These are phyloP conservation scores for Closterium sp. DNA, from an alignment of 139 green algal genomes.

Conservation along the genomic window DNA sequence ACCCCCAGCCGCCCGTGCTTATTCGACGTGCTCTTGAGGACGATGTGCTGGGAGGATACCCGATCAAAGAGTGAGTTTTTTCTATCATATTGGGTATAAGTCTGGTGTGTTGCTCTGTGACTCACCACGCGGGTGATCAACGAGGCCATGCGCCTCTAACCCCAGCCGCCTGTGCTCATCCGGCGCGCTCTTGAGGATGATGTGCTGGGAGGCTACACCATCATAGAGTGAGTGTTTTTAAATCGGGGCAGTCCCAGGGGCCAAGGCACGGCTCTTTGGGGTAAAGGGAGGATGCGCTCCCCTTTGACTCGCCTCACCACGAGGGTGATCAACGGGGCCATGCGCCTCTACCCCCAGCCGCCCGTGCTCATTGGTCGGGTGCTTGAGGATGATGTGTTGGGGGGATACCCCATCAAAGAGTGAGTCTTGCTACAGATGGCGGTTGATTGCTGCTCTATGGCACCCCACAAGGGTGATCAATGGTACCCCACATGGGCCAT, in stretches of 20 bases:
- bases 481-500: too few relatives aligned
- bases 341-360: too few relatives aligned
- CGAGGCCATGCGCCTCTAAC: too few relatives aligned
- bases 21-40: conserved; percentile 74
- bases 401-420: conserved; percentile 51
- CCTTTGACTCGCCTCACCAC: not conserved
- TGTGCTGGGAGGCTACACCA: conserved; percentile 53
- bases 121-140: not conserved
- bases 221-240: not conserved
- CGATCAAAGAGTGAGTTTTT: not conserved
- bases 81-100: too few relatives aligned
- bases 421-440: too few relatives aligned
- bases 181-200: conserved; percentile 67
- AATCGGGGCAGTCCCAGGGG: too few relatives aligned
- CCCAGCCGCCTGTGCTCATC: conserved; percentile 95
- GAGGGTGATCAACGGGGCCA: too few relatives aligned
- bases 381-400: conserved; percentile 62
- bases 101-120: not conserved
- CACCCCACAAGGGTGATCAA: too few relatives aligned
- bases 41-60: conserved; percentile 58
- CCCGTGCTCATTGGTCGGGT: conserved; percentile 89
- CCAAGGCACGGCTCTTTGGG: too few relatives aligned
- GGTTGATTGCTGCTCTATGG: too few relatives aligned
- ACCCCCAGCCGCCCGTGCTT: too few relatives aligned
- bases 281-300: not conserved